Percentiles rank a stretch among this genome's conserved stretches.
These are phyloP conservation scores for Fusarium nanum DNA, from an alignment of 2,329 filamentous ascomycete species.

Conservation along the genomic window DNA sequence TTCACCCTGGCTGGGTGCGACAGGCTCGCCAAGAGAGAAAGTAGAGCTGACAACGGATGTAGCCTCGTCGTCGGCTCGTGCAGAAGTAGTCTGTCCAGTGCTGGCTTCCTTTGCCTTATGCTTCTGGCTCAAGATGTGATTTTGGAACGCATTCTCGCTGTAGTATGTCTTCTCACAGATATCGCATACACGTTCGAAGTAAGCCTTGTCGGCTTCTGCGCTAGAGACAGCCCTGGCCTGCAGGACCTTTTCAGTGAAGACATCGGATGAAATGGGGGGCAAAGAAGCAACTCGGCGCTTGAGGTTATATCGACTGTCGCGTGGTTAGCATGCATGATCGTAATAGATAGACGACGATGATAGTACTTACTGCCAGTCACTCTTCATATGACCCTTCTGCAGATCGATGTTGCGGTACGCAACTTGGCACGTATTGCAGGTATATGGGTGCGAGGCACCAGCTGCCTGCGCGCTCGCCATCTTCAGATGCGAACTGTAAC, in stretches of 20 bases:
- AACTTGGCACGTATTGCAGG: conserved; percentile 98
- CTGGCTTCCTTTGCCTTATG: conserved; percentile 74
- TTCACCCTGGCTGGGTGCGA: conserved; percentile 60
- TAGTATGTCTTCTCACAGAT: conserved; percentile 93
- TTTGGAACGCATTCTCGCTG: conserved; percentile 95
- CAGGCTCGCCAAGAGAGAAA: conserved; percentile 88
- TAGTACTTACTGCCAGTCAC: conserved; percentile 91
- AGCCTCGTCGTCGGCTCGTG: conserved; percentile 71
- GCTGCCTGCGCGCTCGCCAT: conserved; percentile 61
- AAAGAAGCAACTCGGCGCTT: conserved; percentile 93
- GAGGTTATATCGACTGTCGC: conserved; percentile 85
- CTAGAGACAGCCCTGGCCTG: conserved; percentile 87
- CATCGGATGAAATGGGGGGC: conserved; percentile 89
- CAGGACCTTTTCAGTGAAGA: conserved; percentile 95
- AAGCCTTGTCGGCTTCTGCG: conserved; percentile 87
- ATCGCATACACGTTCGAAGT: conserved; percentile 85
- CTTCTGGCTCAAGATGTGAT: conserved; percentile 91
- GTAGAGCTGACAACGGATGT: conserved; percentile 90
- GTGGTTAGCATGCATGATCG: conserved; percentile 8
- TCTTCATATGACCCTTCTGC: conserved; percentile 96
- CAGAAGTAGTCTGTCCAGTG: conserved; percentile 46
- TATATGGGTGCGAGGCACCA: conserved; percentile 81
- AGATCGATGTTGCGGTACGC: conserved; percentile 94
- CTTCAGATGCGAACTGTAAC: neutral
- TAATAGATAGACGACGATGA: neutral